Base-by-base conservation (phyloP, 805 yeast genomes). In the Pichia paraexigua region DNA sequence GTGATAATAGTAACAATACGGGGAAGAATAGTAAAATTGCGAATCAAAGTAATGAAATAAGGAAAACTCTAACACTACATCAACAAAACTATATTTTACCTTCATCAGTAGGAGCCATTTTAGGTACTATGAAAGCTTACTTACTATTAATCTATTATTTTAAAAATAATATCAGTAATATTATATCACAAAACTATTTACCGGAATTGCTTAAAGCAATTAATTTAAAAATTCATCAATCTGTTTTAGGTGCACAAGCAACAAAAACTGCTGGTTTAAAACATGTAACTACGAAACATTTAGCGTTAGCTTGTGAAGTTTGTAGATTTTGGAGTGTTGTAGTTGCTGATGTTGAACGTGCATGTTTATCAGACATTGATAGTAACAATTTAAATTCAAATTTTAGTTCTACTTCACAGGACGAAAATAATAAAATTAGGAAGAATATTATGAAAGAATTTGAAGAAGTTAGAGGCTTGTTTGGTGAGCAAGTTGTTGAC, bases 191-290 rank as follows among this genome's bases (percentile, higher is more conserved):
- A 39, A 47, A 43, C 17, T 53, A 55, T 50, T 41, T 55, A 41
- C 56, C 56, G 6, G 80, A 75, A 45, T 58, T 80, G n/a, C 56
- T 83, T 43, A 73, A 74, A 42, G 66, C 75, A 12, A 67, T 78
- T 59, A 83, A 85, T 57, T 64, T 78, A 18, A 77, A 81, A 53
- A 69, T 78, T 7, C 75, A 78, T 5, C 78, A 79, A 54, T 77
- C 86, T 5, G 82, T 86, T 41, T 68, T 86, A 39, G 85, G 83
- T 43, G 89, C 91, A 1, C 87, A 86, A 42, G 92, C 92, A 1
- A 83, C 87, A 2, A 67, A 80, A 56, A 78, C 90, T 0, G 87
- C 92, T 0, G 89, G 87, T 0, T 69, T 85, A 47, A 80, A 77
- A 56, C 90, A 85, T 60, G 85, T 86, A 47, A 82, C 87, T 4